phyloP scores from a whole-genome alignment of 1,284 basidiomycete genomes.

The Ustilago hordei region DNA sequence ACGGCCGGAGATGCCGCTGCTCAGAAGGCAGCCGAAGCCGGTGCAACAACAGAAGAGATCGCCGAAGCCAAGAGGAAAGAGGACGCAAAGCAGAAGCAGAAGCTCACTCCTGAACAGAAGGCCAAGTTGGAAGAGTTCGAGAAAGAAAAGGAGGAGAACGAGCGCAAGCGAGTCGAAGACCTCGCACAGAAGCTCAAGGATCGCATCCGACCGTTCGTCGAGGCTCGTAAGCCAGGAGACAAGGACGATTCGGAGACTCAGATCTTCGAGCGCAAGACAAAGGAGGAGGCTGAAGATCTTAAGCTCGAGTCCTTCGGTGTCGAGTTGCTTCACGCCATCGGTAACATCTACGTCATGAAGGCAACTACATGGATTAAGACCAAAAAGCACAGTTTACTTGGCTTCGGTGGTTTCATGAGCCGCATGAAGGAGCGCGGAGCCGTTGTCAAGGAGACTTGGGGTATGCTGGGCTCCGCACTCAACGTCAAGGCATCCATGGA shows the following conservation, averaged over 20 bases:
- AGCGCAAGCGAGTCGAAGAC: slow-evolving; percentile 65
- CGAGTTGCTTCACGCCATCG: slow-evolving; percentile 76
- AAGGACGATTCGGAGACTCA: slow-evolving; percentile 81
- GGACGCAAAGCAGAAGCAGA: slow-evolving; percentile 70
- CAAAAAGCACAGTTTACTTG: slow-evolving; percentile 79
- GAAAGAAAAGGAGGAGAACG: slow-evolving; percentile 67
- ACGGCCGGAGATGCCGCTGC: slow-evolving; percentile 46
- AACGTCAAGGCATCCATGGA: slow-evolving; percentile 74
- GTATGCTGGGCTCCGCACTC: slow-evolving; percentile 73
- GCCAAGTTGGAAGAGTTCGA: slow-evolving; percentile 67
- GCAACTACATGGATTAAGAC: slow-evolving; percentile 88
- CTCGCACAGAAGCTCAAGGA: slow-evolving; percentile 67
- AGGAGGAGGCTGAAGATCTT: slow-evolving; percentile 90
- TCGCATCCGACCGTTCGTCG: slow-evolving; percentile 68
- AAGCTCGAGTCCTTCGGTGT: slow-evolving; percentile 98
- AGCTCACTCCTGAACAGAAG: slow-evolving; percentile 82
- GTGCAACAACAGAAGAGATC: slow-evolving; percentile 47
- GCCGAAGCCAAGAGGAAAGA: slow-evolving; percentile 71
- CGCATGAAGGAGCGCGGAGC: slow-evolving; percentile 91
- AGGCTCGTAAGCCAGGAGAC: slow-evolving; percentile 85
- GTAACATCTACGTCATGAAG: slow-evolving; percentile 89
- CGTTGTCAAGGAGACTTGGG: slow-evolving; percentile 74
- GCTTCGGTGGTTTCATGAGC: slow-evolving; percentile 88
- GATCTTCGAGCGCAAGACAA: slow-evolving; percentile 79
- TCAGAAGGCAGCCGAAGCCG: slow-evolving; percentile 64